These are phyloP conservation scores for Kandelia obovata DNA, from an alignment of 345 rosid genomes.

Conservation along the genomic window DNA sequence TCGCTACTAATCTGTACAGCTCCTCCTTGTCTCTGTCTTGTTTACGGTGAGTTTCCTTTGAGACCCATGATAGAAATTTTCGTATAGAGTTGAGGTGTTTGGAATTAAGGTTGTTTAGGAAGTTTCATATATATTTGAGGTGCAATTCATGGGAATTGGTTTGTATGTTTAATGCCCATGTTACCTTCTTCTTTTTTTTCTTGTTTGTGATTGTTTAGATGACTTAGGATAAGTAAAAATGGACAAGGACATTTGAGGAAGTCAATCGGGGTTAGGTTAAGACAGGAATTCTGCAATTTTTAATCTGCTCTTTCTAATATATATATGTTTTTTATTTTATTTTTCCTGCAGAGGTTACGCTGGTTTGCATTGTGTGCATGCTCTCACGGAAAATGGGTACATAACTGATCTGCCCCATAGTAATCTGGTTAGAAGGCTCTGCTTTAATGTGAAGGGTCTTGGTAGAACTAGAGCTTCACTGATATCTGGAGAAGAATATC, in stretches of 20 bases:
- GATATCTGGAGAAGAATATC: conserved; percentile 51
- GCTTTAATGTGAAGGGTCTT: conserved; percentile 25
- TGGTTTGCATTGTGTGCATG: conserved; percentile 22
- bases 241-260: no score
- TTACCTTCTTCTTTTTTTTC: neutral
- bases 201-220: no score
- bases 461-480: conserved; percentile 38
- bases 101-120: neutral
- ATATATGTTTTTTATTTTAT: neutral
- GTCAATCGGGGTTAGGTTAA: neutral
- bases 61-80: neutral
- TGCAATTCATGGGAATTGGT: neutral
- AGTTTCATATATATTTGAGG: no score
- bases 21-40: conserved; percentile 17
- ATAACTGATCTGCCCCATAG: conserved; percentile 1
- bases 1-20: conserved; percentile 14
- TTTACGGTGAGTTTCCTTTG: conserved; percentile 23
- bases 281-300: neutral
- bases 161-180: neutral
- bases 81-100: neutral
- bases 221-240: no score
- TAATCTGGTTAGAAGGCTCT: conserved; percentile 17
- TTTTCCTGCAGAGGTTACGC: conserved; percentile 16
- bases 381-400: conserved; percentile 20
- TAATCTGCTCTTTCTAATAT: neutral